Evolutionary conservation across 2,329 filamentous ascomycete genomes (phyloP).

Genomic region (Xylariaceae sp.): DNA sequence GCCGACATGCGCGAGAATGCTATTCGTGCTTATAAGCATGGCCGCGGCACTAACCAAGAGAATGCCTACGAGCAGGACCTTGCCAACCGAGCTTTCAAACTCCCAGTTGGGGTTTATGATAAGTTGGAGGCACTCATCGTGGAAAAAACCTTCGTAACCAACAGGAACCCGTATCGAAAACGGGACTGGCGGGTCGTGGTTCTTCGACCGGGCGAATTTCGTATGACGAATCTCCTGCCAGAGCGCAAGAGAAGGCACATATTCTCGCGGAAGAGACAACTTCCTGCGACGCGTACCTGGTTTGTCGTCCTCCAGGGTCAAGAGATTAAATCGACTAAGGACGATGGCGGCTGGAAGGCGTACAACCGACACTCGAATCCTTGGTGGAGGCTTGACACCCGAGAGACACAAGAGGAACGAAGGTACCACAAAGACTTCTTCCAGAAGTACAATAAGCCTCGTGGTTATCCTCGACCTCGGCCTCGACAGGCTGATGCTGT

Average conservation of each 20-base stretch:
- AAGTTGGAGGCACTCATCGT: conserved; percentile 27
- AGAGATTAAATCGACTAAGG: conserved; percentile 34
- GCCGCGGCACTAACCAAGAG: conserved; percentile 20
- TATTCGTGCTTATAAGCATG: conserved; percentile 23
- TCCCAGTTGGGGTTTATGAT: conserved; percentile 25
- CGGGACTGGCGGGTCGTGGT: conserved; percentile 36
- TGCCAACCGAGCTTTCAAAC: conserved; percentile 29
- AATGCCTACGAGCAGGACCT: conserved; percentile 33
- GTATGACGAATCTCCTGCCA: conserved; percentile 33
- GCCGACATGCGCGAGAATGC: conserved; percentile 30
- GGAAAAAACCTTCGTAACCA: conserved; percentile 28
- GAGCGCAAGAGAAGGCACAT: conserved; percentile 31
- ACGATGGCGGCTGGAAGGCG: conserved; percentile 29
- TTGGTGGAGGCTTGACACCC: conserved; percentile 32
- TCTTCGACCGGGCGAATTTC: conserved; percentile 30
- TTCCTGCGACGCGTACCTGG: conserved; percentile 16
- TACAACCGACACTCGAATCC: conserved; percentile 31
- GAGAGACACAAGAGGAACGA: conserved; percentile 28
- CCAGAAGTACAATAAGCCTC: conserved; percentile 18
- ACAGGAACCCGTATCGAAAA: conserved; percentile 30
- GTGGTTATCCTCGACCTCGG: not conserved
- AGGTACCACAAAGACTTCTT: conserved; percentile 21
- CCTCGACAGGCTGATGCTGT: not conserved
- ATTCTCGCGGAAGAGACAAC: conserved; percentile 26
- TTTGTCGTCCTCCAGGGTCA: conserved; percentile 34